phyloP scores from a whole-genome alignment of 1,284 basidiomycete species.

The Marasmius sp. region DNA sequence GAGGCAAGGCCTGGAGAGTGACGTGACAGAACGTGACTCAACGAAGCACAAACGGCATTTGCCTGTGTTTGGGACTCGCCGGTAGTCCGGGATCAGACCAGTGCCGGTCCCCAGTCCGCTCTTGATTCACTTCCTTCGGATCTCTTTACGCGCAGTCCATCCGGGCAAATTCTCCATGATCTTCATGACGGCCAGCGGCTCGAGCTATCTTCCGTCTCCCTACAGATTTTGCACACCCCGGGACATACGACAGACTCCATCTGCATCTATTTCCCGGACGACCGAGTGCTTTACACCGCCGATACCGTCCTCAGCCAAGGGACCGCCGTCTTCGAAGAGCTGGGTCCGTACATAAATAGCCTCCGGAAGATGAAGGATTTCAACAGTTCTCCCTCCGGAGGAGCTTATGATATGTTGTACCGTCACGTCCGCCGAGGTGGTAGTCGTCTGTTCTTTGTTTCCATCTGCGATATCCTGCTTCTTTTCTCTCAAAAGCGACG shows the following conservation, averaged over 20 bases:
- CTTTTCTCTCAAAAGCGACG: constrained; percentile 4
- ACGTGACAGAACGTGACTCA: not conserved
- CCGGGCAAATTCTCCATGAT: constrained; percentile 51
- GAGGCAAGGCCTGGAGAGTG: constrained; percentile 13
- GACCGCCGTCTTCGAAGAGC: constrained; percentile 88
- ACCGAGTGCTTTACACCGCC: constrained; percentile 79
- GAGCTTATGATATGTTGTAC: constrained; percentile 58
- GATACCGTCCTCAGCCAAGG: constrained; percentile 93
- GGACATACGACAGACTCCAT: constrained; percentile 92
- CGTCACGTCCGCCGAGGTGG: constrained; percentile 29
- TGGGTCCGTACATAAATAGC: constrained; percentile 70
- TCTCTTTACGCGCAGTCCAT: constrained; percentile 42
- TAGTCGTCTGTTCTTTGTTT: not conserved
- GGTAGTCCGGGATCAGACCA: not conserved
- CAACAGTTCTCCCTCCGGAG: constrained; percentile 20
- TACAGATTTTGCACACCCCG: constrained; percentile 81
- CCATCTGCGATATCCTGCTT: not conserved
- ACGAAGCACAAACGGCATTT: not conserved
- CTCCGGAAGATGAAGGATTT: constrained; percentile 63
- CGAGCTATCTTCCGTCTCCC: constrained; percentile 18
- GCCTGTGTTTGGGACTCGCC: not conserved
- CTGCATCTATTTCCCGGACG: constrained; percentile 62
- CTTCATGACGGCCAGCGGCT: constrained; percentile 56
- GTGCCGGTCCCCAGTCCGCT: not conserved
- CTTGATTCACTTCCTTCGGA: constrained; percentile 42